Conservation (phyloP, 371 early-diverging fungal species). For the Apophysomyces trapeziformis region DNA sequence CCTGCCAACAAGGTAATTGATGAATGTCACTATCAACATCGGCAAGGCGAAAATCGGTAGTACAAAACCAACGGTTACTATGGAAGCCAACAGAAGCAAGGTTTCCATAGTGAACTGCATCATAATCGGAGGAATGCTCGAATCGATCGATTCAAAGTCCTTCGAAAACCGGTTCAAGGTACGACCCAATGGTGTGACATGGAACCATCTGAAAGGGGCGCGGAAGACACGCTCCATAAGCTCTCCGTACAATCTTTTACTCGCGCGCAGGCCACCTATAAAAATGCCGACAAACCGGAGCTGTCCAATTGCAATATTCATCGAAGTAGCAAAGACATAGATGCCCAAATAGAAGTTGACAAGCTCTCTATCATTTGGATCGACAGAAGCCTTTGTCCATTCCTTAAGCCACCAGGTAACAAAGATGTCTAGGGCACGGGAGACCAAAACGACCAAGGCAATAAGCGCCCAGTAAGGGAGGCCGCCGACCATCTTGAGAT, state of each 20-base stretch:
- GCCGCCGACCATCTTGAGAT: not conserved
- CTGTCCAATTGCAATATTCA: not conserved
- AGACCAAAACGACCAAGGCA: not conserved
- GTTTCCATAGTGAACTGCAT: not conserved
- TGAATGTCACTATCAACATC: slow-evolving; percentile 29
- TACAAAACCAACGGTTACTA: slow-evolving; percentile 1
- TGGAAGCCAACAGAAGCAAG: not conserved
- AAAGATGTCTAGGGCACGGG: not conserved
- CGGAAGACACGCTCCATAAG: slow-evolving; percentile 1
- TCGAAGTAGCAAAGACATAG: not conserved
- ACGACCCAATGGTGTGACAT: slow-evolving; percentile 5
- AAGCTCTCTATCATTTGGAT: not conserved
- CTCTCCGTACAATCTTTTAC: not conserved
- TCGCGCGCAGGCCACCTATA: not conserved
- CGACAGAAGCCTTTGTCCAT: slow-evolving; percentile 1
- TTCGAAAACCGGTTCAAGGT: slow-evolving; percentile 16
- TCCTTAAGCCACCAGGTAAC: slow-evolving; percentile 1
- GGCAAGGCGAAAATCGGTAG: slow-evolving; percentile 1
- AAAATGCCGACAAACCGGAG: not conserved
- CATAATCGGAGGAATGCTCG: not conserved
- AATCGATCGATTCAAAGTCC: slow-evolving; percentile 13
- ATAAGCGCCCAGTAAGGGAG: not conserved
- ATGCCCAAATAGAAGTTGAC: not conserved
- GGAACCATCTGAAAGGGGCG: slow-evolving; percentile 9
- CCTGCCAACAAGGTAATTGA: not conserved